Conservation (phyloP, 2,329 filamentous ascomycete genomes). For the Salinomyces thailandicus region DNA sequence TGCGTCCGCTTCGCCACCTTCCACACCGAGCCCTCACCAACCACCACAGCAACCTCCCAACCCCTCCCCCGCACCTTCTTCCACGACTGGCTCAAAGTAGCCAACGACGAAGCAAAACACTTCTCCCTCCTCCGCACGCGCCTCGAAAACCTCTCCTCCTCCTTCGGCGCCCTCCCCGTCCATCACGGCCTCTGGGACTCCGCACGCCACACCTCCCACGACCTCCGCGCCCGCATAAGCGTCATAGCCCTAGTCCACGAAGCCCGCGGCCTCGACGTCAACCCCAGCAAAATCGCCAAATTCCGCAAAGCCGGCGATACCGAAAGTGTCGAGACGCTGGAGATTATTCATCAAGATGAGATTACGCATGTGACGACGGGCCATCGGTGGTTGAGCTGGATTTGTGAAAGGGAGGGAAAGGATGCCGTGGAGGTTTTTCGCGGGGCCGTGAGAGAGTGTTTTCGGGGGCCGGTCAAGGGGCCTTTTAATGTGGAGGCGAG, state of each 20-base stretch:
- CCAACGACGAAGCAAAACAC: conserved; percentile 11
- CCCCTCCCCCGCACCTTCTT: conserved; percentile 9
- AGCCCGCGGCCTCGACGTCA: conserved; percentile 9
- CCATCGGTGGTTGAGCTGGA: conserved; percentile 10
- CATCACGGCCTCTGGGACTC: conserved; percentile 11
- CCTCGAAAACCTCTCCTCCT: conserved; percentile 7
- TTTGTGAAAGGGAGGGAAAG: conserved; percentile 9
- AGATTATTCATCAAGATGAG: conserved; percentile 10
- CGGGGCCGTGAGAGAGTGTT: conserved; percentile 5
- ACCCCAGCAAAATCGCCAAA: conserved; percentile 8
- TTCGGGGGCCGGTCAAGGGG: conserved; percentile 8
- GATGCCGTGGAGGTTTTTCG: conserved; percentile 9
- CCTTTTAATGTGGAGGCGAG: conserved; percentile 10
- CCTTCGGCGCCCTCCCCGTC: conserved; percentile 9
- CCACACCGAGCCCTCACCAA: too few species aligned
- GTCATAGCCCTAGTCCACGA: conserved; percentile 10
- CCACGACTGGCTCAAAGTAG: conserved; percentile 11
- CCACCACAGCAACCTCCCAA: conserved; percentile 1
- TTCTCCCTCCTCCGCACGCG: conserved; percentile 7
- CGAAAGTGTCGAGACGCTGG: conserved; percentile 8
- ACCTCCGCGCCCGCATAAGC: conserved; percentile 8
- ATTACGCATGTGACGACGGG: conserved; percentile 11
- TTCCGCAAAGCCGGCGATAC: conserved; percentile 8
- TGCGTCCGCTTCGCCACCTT: conserved; percentile 10
- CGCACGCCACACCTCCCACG: conserved; percentile 6